These are phyloP conservation scores for Euphorbia lathyris DNA, from an alignment of 345 rosid species.

Conservation along the genomic window DNA sequence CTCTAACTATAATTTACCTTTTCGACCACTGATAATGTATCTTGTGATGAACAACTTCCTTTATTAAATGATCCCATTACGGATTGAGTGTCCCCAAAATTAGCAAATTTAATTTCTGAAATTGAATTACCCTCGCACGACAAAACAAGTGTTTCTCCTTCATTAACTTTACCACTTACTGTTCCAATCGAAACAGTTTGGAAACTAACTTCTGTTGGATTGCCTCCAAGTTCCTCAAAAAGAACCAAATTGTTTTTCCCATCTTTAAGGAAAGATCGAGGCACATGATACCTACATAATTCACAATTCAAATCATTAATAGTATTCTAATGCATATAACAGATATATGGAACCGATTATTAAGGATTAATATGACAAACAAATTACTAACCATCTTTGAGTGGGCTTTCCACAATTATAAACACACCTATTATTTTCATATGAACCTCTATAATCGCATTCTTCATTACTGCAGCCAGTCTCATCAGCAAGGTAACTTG, in stretches of 20 bases:
- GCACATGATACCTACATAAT: constrained; percentile 25
- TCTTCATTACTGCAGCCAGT: constrained; percentile 10
- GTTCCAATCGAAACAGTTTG: constrained; percentile 1
- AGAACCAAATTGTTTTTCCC: background rate
- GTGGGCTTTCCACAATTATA: constrained; percentile 55
- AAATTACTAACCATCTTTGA: constrained; percentile 42
- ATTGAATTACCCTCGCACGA: background rate
- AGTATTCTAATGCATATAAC: too few species aligned
- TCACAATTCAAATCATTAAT: too few species aligned
- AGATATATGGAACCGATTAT: too few species aligned
- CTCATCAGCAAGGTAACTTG: constrained; percentile 13
- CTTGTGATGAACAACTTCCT: constrained; percentile 1
- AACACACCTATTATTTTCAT: constrained; percentile 12
- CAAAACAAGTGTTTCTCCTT: background rate
- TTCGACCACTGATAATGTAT: background rate
- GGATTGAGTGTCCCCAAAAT: background rate
- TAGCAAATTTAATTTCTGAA: background rate
- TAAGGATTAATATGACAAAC: too few species aligned
- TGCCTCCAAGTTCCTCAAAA: constrained; percentile 19
- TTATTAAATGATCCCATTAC: background rate
- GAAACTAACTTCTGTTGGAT: constrained; percentile 7
- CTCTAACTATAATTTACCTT: background rate
- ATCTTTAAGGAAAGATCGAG: constrained; percentile 8
- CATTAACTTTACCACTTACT: background rate
- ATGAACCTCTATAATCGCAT: constrained; percentile 21